Conservation (phyloP, 495 filamentous ascomycete species). For the Bathelium albidoporum region DNA sequence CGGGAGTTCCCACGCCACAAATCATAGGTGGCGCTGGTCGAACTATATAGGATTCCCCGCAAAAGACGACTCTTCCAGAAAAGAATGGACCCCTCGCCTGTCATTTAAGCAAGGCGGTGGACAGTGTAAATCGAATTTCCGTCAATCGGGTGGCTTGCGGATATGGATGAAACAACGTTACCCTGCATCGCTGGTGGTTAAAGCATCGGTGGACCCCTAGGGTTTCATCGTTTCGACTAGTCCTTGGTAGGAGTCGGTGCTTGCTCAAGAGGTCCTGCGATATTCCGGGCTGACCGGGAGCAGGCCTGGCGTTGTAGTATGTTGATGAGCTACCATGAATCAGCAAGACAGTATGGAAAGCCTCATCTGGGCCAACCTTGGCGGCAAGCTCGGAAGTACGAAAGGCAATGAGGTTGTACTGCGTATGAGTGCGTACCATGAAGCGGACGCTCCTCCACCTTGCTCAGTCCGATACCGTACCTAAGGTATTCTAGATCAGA, state of each 20-base stretch:
- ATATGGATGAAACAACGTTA: not conserved
- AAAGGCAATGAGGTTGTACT: no score
- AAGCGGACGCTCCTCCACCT: no score
- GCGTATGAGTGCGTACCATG: no score
- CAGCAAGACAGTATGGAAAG: no score
- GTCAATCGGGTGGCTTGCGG: not conserved
- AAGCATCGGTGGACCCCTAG: not conserved
- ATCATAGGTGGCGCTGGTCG: not conserved
- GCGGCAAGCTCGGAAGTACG: no score
- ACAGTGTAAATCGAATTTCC: not conserved
- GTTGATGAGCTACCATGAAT: no score
- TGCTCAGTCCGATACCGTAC: no score
- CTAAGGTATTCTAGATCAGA: not conserved
- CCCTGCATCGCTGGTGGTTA: not conserved
- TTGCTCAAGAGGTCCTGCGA: not conserved
- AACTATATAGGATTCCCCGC: not conserved
- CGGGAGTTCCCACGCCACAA: not conserved
- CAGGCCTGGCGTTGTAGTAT: no score
- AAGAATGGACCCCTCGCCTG: not conserved
- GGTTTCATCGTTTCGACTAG: not conserved
- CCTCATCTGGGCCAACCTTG: no score
- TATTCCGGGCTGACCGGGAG: no score
- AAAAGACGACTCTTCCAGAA: not conserved
- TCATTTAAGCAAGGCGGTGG: not conserved
- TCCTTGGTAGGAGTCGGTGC: not conserved